Percentiles rank a stretch among this genome's conserved stretches.
These are phyloP conservation scores for Eugenia klotzschiana DNA, from an alignment of 441 rosid species.

Conservation along the genomic window DNA sequence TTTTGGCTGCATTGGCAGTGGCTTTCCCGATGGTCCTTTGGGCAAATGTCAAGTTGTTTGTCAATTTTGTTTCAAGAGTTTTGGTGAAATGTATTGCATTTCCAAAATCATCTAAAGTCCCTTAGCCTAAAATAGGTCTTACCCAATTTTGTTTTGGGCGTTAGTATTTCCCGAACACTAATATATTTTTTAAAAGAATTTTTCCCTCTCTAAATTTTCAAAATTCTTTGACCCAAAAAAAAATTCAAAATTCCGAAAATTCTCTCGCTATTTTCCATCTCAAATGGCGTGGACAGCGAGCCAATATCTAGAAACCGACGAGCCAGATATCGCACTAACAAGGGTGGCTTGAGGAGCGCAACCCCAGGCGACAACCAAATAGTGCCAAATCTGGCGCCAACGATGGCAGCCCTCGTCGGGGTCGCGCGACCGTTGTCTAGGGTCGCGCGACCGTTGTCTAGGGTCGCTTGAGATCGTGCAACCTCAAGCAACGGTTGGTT, in stretches of 20 bases:
- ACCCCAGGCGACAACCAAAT: too few species aligned
- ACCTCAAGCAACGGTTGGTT: accelerated
- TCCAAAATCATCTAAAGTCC: not conserved
- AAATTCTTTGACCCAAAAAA: not conserved
- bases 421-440: not conserved
- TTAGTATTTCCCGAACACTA: not conserved
- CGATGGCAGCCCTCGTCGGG: too few species aligned
- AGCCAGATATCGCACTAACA: too few species aligned
- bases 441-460: not conserved
- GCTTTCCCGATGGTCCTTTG: not conserved
- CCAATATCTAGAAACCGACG: too few species aligned
- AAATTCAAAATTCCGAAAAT: not conserved
- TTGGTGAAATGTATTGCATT: not conserved
- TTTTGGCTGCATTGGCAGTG: not conserved
- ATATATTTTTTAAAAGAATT: not conserved
- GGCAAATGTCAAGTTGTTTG: not conserved
- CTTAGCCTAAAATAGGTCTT: not conserved
- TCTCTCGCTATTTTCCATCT: not conserved
- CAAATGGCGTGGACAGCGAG: accelerated
- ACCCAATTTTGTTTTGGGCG: not conserved
- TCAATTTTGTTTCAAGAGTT: not conserved
- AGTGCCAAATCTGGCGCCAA: too few species aligned
- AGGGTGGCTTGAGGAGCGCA: too few species aligned
- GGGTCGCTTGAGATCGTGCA: accelerated
- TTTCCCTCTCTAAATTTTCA: not conserved